phyloP scores from a whole-genome alignment of 169 alveolate species.

The Eimeria acervulina region DNA sequence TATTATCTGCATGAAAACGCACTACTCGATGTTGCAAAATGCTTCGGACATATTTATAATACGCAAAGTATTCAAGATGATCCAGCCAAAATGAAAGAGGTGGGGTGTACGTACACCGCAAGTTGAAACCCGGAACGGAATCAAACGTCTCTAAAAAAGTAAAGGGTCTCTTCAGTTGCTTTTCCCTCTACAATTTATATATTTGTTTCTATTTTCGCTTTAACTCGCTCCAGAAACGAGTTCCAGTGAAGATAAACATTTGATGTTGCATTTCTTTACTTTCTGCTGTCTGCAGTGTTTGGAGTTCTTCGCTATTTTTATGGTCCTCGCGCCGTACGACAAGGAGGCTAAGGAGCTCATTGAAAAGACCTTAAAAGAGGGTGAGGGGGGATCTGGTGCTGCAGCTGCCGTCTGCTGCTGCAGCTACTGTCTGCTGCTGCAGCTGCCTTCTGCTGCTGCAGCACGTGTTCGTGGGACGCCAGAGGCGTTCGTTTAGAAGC shows the following conservation, averaged over 20 bases:
- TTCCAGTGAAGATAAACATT: no score
- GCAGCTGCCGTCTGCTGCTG: no score
- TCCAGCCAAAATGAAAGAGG: slow-evolving; percentile 32
- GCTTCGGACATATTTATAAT: slow-evolving; percentile 48
- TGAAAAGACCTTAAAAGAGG: background rate
- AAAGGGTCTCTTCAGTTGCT: no score
- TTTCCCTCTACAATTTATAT: no score
- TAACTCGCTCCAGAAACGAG: no score
- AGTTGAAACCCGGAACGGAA: background rate
- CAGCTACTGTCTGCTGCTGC: background rate
- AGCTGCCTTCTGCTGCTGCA: no score
- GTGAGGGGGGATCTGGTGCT: slow-evolving; percentile 5
- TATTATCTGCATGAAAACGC: slow-evolving; percentile 77
- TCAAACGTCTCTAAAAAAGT: no score
- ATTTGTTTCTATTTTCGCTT: no score
- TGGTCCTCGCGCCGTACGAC: slow-evolving; percentile 82
- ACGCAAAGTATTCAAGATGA: slow-evolving; percentile 63
- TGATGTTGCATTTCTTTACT: no score
- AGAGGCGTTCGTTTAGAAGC: no score
- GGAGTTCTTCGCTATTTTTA: slow-evolving; percentile 73
- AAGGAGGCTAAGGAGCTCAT: slow-evolving; percentile 67
- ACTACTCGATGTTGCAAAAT: slow-evolving; percentile 68
- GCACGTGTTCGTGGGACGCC: no score
- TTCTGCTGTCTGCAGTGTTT: no score
- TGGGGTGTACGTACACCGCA: background rate